These are phyloP conservation scores for Cytospora leucostoma DNA, from an alignment of 2,329 filamentous ascomycete genomes.

Conservation along the genomic window DNA sequence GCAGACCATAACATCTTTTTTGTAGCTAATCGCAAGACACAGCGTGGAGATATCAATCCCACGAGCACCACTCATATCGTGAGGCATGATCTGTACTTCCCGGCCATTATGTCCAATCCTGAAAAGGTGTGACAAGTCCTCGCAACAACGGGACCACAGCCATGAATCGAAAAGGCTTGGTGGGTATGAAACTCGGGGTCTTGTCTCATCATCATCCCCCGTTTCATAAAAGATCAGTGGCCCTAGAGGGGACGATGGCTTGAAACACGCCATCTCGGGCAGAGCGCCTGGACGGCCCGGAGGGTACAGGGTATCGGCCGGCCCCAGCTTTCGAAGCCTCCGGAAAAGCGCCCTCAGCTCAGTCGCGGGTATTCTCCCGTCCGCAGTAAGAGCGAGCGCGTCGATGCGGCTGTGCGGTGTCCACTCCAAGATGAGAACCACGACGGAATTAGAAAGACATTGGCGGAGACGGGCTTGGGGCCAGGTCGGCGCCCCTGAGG, in stretches of 20 bases:
- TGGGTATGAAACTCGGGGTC: neutral
- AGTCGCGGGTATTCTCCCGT: constrained; percentile 26
- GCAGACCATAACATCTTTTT: constrained; percentile 28
- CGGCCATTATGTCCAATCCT: constrained; percentile 2
- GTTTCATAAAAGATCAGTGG: constrained; percentile 26
- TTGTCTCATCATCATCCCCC: constrained; percentile 10
- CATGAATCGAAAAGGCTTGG: neutral
- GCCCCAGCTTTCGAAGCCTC: constrained; percentile 28
- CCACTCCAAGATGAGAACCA: constrained; percentile 30
- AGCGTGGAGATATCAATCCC: neutral
- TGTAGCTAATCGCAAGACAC: constrained; percentile 21
- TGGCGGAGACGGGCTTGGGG: constrained; percentile 28
- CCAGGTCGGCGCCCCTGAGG: constrained; percentile 26
- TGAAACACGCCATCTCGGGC: constrained; percentile 31
- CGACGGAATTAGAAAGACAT: neutral
- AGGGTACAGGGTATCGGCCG: constrained; percentile 27
- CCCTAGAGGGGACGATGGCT: constrained; percentile 15
- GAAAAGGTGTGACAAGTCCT: neutral
- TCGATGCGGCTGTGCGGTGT: constrained; percentile 28
- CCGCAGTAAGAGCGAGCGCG: constrained; percentile 24
- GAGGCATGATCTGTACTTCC: constrained; percentile 14
- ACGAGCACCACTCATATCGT: constrained; percentile 3
- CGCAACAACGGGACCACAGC: neutral
- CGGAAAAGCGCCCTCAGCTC: constrained; percentile 29
- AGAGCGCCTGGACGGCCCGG: constrained; percentile 21